These are phyloP conservation scores for Pseudocercospora vitis DNA, from an alignment of 2,329 filamentous ascomycete species.

Conservation along the genomic window DNA sequence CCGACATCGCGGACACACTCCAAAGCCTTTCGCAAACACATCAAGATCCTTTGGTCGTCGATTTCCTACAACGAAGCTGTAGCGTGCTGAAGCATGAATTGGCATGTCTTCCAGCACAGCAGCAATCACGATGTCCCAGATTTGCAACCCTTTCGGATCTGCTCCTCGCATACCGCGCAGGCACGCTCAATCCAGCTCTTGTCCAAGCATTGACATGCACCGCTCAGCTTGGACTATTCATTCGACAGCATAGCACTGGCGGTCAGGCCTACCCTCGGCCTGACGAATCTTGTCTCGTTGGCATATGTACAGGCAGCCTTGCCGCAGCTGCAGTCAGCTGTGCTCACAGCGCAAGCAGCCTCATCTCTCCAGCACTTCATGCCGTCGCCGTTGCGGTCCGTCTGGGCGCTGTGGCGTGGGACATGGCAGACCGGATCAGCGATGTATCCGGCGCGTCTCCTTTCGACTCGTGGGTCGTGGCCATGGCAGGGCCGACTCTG, in stretches of 20 bases:
- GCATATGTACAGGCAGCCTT: conserved; percentile 29
- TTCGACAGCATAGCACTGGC: conserved; percentile 21
- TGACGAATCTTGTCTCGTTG: conserved; percentile 18
- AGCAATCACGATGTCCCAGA: conserved; percentile 18
- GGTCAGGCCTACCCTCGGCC: conserved; percentile 21
- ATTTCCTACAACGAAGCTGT: conserved; percentile 23
- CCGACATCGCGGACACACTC: conserved; percentile 22
- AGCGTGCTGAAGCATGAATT: conserved; percentile 20
- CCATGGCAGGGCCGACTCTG: conserved; percentile 6
- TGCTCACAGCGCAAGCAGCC: conserved; percentile 16
- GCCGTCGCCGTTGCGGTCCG: conserved; percentile 48
- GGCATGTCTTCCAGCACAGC: conserved; percentile 14
- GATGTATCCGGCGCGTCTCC: neutral
- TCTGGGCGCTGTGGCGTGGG: conserved; percentile 38
- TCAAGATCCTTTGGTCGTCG: conserved; percentile 19
- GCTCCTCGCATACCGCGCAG: conserved; percentile 17
- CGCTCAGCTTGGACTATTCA: conserved; percentile 25
- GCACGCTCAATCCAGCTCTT: conserved; percentile 24
- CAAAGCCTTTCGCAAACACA: conserved; percentile 16
- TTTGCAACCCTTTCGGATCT: conserved; percentile 16
- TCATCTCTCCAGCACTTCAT: conserved; percentile 31
- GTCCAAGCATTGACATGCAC: conserved; percentile 26
- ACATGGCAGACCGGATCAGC: conserved; percentile 10
- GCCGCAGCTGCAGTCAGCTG: conserved; percentile 28
- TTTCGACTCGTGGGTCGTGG: conserved; percentile 13